phyloP scores from a whole-genome alignment of 371 early-diverging fungal genomes.

The Mucor racemosus region DNA sequence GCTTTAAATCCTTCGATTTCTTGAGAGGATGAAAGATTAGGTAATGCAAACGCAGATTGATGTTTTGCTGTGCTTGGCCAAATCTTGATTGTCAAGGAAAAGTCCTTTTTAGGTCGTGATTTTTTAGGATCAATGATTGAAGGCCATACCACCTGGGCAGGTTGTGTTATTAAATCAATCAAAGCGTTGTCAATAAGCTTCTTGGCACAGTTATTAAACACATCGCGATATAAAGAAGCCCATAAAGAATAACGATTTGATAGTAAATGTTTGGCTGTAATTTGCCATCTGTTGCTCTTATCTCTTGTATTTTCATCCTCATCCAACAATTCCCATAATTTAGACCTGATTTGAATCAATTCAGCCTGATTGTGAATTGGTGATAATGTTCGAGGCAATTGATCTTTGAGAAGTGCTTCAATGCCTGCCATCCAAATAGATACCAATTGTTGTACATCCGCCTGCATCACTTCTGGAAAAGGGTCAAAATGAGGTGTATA shows the following conservation, averaged over 20 bases:
- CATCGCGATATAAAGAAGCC: conserved; percentile 40
- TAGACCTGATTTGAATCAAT: conserved; percentile 38
- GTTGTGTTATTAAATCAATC: conserved; percentile 40
- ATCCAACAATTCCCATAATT: conserved; percentile 43
- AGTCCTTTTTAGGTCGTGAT: conserved; percentile 1
- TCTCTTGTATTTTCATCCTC: conserved; percentile 35
- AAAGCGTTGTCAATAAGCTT: conserved; percentile 37
- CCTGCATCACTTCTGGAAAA: conserved; percentile 23
- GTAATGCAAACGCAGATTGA: conserved; percentile 25
- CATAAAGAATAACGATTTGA: conserved; percentile 42
- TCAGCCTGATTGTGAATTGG: conserved; percentile 38
- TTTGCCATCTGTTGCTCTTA: conserved; percentile 18
- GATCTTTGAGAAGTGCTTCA: conserved; percentile 24
- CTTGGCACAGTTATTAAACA: conserved; percentile 44
- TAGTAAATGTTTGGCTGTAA: conserved; percentile 30
- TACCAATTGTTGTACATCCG: conserved; percentile 29
- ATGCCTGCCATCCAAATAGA: conserved; percentile 45
- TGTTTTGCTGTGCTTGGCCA: conserved; percentile 25
- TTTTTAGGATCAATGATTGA: conserved; percentile 27
- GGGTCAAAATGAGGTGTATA: conserved; percentile 51
- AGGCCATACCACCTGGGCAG: conserved; percentile 38
- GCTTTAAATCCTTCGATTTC: conserved; percentile 36
- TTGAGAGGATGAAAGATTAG: conserved; percentile 29
- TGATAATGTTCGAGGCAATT: conserved; percentile 35
- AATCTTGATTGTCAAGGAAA: conserved; percentile 17